Conservation (phyloP, 257 asterid genomes). For the Nemophila menziesii region DNA sequence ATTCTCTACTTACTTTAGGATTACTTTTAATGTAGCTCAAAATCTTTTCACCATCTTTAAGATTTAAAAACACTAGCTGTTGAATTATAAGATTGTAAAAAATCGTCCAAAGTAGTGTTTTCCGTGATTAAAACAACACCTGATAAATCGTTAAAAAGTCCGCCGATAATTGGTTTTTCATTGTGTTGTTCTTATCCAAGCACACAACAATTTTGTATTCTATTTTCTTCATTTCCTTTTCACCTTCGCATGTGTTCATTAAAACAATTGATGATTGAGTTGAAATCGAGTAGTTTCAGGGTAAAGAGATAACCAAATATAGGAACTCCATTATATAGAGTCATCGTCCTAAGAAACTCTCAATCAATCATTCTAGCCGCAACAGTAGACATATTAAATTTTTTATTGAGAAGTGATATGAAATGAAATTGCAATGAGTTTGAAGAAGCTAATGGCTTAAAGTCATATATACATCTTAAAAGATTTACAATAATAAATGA, state of each 20-base stretch:
- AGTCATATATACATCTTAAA: no score
- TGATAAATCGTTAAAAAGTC: constrained; percentile 10
- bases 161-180: constrained; percentile 27
- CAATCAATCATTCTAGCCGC: constrained; percentile 66
- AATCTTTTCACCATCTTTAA: constrained; percentile 30
- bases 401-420: constrained; percentile 53
- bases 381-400: constrained; percentile 62
- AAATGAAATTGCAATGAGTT: no score
- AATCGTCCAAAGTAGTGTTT: constrained; percentile 23
- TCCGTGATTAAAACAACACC: constrained; percentile 51
- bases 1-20: constrained; percentile 33
- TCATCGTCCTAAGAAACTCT: constrained; percentile 28
- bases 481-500: no score
- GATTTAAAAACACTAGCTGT: constrained; percentile 28
- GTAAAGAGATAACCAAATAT: constrained; percentile 42
- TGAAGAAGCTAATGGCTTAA: no score
- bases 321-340: constrained; percentile 33
- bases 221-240: constrained; percentile 13
- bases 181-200: constrained; percentile 23
- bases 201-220: constrained; percentile 35
- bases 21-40: constrained; percentile 27
- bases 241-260: constrained; percentile 16
- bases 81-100: constrained; percentile 25
- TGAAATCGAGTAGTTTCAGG: constrained; percentile 36
- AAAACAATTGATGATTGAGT: constrained; percentile 18